Percentiles rank a stretch among this genome's conserved stretches.
phyloP scores from a whole-genome alignment of 2,329 filamentous ascomycete genomes.

The Penicillium sp. region DNA sequence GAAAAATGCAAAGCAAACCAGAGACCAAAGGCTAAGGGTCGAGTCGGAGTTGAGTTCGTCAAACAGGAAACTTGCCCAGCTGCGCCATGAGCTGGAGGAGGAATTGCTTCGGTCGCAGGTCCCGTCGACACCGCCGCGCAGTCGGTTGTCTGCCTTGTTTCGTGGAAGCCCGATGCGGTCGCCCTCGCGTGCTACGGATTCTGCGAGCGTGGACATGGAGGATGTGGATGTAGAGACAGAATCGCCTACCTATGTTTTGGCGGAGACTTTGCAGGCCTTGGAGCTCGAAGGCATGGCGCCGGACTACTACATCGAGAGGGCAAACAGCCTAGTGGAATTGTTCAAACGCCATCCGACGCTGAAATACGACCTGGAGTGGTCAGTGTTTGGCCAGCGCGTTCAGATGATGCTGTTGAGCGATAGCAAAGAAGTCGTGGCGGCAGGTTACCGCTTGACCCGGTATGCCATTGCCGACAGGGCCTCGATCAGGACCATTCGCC shows the following conservation, averaged over 20 bases:
- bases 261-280: constrained; percentile 84
- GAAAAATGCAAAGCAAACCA: constrained; percentile 94
- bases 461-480: constrained; percentile 91
- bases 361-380: constrained; percentile 96
- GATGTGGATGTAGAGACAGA: constrained; percentile 66
- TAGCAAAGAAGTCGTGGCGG: constrained; percentile 90
- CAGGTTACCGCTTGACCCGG: constrained; percentile 87
- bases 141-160: constrained; percentile 56
- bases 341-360: constrained; percentile 89
- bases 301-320: constrained; percentile 91
- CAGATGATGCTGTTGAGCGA: constrained; percentile 96
- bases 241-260: constrained; percentile 85
- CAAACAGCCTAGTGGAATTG: constrained; percentile 91
- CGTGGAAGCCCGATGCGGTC: constrained; percentile 53
- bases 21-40: constrained; percentile 72
- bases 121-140: constrained; percentile 48
- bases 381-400: constrained; percentile 86
- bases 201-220: constrained; percentile 42
- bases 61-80: constrained; percentile 64
- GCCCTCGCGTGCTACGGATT: constrained; percentile 39
- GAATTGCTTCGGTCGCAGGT: constrained; percentile 58
- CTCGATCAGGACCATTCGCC: constrained; percentile 82
- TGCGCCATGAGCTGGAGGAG: constrained; percentile 57
- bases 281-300: constrained; percentile 83
- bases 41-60: constrained; percentile 89